Base-by-base conservation (phyloP, 1,139 yeast genomes). In the Diutina rugosa region DNA sequence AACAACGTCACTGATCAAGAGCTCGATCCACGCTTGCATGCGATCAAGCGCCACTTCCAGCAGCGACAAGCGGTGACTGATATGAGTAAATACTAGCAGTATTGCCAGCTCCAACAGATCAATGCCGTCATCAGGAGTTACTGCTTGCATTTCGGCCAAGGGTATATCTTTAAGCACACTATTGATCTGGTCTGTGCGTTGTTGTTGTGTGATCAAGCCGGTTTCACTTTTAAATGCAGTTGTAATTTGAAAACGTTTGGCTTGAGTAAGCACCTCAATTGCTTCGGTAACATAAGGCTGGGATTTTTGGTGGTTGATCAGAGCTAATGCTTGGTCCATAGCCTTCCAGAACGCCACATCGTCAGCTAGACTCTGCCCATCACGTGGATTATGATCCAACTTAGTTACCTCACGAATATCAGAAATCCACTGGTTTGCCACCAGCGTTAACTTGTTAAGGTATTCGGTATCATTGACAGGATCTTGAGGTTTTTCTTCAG, bases 291-390 rank as follows among this genome's bases (percentile, higher is more conserved):
- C 80, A 44, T 81, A 84, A 0, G 77, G 74, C 0, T 81, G 72
- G 9, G 76, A 68, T 2, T 87, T 68, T 65, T 90, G 97, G 1
- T 73, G 73, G 56, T 80, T 79, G 1, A 89, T 74, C 4, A 83
- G 73, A 6, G 65, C 60, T 46, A 91, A 70, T 0, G 90, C 85
- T 1, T 71, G 67, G 63, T 88, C 95, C 74, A 88, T 76, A 0
- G 90, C 80, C 28, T 74, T 72, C 97, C 98, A 91, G 63, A 88
- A 91, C 56, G 78, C 81, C 12, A 87, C 76, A 64, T 91, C 97
- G 56, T 87, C 93, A 0, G 72, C 63, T 6, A 76, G 63, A 0
- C 90, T 81, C 0, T 80, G 16, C 6, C 53, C 72, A 53, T 79
- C 82, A 1, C 69, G 61, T 0, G 88, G 82, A 44, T 78, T 78